Evolutionary conservation across 1,139 yeast species (phyloP).

Genomic region (Torulaspora globosa): DNA sequence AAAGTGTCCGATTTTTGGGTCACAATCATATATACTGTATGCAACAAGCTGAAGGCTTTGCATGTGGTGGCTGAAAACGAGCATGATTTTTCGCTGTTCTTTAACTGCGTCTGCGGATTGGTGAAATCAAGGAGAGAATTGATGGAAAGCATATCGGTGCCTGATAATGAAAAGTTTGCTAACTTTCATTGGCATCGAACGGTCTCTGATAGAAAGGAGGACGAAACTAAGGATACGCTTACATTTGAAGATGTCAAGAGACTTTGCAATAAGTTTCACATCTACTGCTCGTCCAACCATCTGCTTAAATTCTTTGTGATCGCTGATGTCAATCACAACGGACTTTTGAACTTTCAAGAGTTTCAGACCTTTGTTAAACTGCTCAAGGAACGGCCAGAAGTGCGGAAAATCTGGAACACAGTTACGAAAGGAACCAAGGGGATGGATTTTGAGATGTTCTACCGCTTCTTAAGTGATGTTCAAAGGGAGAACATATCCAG

Average conservation of each 20-base stretch:
- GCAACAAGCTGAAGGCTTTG: constrained; percentile 55
- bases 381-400: constrained; percentile 49
- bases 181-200: constrained; percentile 54
- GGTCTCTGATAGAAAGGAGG: constrained; percentile 41
- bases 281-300: constrained; percentile 50
- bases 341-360: constrained; percentile 58
- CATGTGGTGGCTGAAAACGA: constrained; percentile 72
- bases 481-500: constrained; percentile 49
- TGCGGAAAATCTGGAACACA: constrained; percentile 41
- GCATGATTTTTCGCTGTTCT: constrained; percentile 55
- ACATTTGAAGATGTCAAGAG: constrained; percentile 64
- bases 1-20: constrained; percentile 72
- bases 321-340: constrained; percentile 46
- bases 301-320: constrained; percentile 44
- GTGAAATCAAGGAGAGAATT: constrained; percentile 49
- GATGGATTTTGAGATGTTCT: constrained; percentile 42
- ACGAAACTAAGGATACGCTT: constrained; percentile 44
- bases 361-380: constrained; percentile 67
- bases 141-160: constrained; percentile 50
- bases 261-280: constrained; percentile 63
- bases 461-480: constrained; percentile 43
- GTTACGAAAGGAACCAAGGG: constrained; percentile 15
- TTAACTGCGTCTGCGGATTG: constrained; percentile 44
- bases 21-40: constrained; percentile 59
- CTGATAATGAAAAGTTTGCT: constrained; percentile 51